Percentiles rank a stretch among this genome's conserved stretches.
Conservation (phyloP, 305 asterid species). For the Coffea humblotiana region DNA sequence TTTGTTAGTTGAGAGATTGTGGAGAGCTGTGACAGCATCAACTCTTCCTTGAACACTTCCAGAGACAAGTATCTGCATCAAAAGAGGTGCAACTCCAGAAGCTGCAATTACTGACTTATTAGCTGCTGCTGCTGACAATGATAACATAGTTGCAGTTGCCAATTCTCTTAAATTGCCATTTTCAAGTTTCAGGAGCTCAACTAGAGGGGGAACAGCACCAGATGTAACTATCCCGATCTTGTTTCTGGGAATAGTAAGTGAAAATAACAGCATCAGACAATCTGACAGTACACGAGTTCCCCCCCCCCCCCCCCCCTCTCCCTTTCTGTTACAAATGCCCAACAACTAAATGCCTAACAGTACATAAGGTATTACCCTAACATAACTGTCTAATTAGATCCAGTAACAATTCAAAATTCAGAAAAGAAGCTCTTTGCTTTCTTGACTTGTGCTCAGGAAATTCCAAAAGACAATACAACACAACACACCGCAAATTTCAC, state of each 20-base stretch:
- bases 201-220: conserved; percentile 77
- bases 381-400: not conserved
- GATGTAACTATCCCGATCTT: conserved; percentile 69
- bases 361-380: not conserved
- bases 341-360: not conserved
- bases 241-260: conserved; percentile 50
- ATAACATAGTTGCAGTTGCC: conserved; percentile 81
- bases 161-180: conserved; percentile 65
- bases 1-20: conserved; percentile 65
- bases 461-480: not conserved
- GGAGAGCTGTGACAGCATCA: conserved; percentile 80
- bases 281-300: not conserved
- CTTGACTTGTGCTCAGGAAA: not conserved
- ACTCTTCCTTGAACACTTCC: conserved; percentile 84
- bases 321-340: no score
- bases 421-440: not conserved
- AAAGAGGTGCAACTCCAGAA: conserved; percentile 66
- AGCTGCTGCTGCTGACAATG: conserved; percentile 66
- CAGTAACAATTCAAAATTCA: not conserved
- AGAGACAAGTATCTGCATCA: conserved; percentile 65
- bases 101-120: conserved; percentile 69
- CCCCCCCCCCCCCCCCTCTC: no score
- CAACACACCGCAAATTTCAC: not conserved
- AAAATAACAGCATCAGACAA: not conserved
- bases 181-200: conserved; percentile 68